phyloP scores from a whole-genome alignment of 305 asterid genomes.

The Fraxinus dipetala region DNA sequence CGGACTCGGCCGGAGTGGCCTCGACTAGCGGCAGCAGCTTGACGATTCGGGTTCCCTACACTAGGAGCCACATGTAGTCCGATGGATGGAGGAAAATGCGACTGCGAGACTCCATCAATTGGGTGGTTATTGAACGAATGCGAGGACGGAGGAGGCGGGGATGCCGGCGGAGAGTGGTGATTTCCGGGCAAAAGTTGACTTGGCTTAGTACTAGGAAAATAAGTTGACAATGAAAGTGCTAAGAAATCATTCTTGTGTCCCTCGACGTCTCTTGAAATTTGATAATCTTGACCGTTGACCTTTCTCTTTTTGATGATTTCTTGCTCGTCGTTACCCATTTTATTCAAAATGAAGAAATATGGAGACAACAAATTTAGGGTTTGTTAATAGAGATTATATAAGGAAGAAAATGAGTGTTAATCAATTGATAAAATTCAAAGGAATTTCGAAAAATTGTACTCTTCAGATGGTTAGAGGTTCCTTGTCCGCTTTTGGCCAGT shows the following conservation, averaged over 20 bases:
- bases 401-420: not conserved
- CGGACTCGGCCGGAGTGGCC: not conserved
- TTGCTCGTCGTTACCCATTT: not conserved
- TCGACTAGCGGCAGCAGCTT: not conserved
- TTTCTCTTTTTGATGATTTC: slow-evolving; percentile 19
- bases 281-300: not conserved
- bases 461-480: not conserved
- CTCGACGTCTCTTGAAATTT: not conserved
- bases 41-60: not conserved
- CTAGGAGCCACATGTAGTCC: not conserved
- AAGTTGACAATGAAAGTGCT: slow-evolving; percentile 19
- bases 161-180: not conserved
- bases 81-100: not conserved
- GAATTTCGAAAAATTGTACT: too few relatives aligned
- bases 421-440: not conserved
- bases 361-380: not conserved
- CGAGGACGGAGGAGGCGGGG: not conserved
- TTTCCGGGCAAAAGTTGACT: not conserved
- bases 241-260: not conserved
- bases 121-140: not conserved
- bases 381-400: not conserved
- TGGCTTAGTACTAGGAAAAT: not conserved
- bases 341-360: not conserved
- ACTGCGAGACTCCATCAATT: not conserved
- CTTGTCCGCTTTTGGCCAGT: not conserved